Evolutionary conservation across 495 filamentous ascomycete species (phyloP), one percentile per base, ranked within the genome.

Genomic region (Podospora pseudopauciseta): DNA sequence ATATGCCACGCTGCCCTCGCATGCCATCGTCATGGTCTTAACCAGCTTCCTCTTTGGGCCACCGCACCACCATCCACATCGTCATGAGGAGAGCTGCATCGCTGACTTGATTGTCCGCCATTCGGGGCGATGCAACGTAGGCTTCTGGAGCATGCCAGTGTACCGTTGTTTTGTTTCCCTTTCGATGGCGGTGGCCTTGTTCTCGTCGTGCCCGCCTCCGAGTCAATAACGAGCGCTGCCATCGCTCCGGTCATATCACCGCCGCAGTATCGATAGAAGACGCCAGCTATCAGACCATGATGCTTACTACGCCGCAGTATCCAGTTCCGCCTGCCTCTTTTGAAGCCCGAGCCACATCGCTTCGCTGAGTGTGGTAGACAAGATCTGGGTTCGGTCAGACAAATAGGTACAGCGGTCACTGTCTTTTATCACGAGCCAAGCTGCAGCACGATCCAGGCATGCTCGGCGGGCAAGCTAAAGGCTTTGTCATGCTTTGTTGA

Each of bases 31-130:
- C 54, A 67, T 62, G 34, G 27, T 56, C 13, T 61, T 71, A 70
- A 68, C 68, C 64, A 76, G 67, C 74, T 76, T 74, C 74, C 72
- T 73, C 20, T 74, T 76, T 69, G 27, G 74, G 74, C 57, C 44
- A 15, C 60, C 15, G 19, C 11, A 32, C 16, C 49, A 67, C 53
- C 44, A 65, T n/a, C 18, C 34, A 26, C 18, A 15, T 55, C 34
- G 60, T 67, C 71, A 62, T 70, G 68, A 71, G 60, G 66, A 57
- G 64, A 67, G 64, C 71, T 56, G 60, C 39, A 63, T 66, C 67
- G 55, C 18, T 26, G 55, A 16, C 39, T 49, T 49, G 39, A 49
- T 49, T 49, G 39, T 49, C 39, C 39, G 39, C 39, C 15, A 11
- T 49, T 49, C 39, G 39, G 39, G 39, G 39, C 55, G 55, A 58